Conservation (phyloP, 331 rosid species). For the Malus hybrid region DNA sequence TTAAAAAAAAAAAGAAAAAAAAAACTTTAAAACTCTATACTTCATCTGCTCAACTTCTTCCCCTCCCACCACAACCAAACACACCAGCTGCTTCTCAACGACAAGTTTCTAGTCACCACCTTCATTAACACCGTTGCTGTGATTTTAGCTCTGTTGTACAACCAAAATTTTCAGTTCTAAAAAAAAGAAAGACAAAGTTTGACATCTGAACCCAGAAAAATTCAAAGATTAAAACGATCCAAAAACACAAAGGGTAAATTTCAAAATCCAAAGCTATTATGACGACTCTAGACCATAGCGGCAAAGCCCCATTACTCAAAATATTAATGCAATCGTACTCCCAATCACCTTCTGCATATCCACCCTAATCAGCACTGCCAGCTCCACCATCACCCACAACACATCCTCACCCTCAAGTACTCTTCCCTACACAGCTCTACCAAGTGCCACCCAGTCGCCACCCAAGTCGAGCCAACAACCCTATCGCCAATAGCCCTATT, state of each 20-base stretch:
- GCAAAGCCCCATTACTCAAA: slow-evolving; percentile 61
- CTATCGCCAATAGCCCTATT: slow-evolving; percentile 32
- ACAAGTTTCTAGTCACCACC: too few relatives aligned
- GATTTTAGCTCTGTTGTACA: too few relatives aligned
- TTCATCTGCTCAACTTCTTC: too few relatives aligned
- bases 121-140: too few relatives aligned
- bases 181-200: too few relatives aligned
- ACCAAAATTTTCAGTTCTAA: too few relatives aligned
- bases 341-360: slow-evolving; percentile 95
- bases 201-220: too few relatives aligned
- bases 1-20: too few relatives aligned
- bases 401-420: slow-evolving; percentile 77
- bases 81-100: too few relatives aligned
- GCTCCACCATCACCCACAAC: slow-evolving; percentile 72
- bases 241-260: neutral
- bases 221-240: too few relatives aligned
- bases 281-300: slow-evolving; percentile 89
- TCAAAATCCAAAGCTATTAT: slow-evolving; percentile 57
- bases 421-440: slow-evolving; percentile 85
- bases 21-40: too few relatives aligned
- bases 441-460: slow-evolving; percentile 84
- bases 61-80: too few relatives aligned
- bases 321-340: slow-evolving; percentile 86
- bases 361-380: slow-evolving; percentile 52
- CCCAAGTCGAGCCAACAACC: slow-evolving; percentile 86